phyloP scores from a whole-genome alignment of 2,329 filamentous ascomycete genomes.

The Seiridium unicorne region DNA sequence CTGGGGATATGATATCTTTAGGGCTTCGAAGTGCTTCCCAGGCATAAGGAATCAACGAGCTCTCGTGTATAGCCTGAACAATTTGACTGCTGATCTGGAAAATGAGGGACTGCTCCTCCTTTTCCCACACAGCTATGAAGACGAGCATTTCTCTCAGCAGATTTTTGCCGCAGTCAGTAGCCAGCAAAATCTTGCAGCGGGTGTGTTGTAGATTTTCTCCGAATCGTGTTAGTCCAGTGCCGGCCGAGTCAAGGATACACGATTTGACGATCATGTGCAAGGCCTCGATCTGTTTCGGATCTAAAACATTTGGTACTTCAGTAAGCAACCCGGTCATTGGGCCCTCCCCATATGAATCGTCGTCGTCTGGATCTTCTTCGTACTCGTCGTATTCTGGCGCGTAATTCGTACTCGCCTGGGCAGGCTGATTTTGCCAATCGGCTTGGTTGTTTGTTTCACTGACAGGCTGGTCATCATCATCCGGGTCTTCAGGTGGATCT shows the following conservation, averaged over 20 bases:
- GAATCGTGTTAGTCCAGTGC: constrained; percentile 63
- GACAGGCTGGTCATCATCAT: constrained; percentile 36
- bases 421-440: constrained; percentile 37
- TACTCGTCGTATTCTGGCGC: constrained; percentile 50
- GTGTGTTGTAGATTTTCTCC: constrained; percentile 88
- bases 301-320: constrained; percentile 90
- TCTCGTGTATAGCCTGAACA: constrained; percentile 87
- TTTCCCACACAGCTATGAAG: constrained; percentile 96
- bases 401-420: constrained; percentile 37
- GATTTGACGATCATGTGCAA: constrained; percentile 97
- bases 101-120: constrained; percentile 88
- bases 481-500: constrained; percentile 31
- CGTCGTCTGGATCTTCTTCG: constrained; percentile 54
- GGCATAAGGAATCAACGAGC: constrained; percentile 84
- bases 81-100: constrained; percentile 97
- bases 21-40: constrained; percentile 90
- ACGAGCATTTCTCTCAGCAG: constrained; percentile 87
- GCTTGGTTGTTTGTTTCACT: constrained; percentile 25
- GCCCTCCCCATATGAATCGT: constrained; percentile 77
- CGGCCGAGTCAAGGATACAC: constrained; percentile 81
- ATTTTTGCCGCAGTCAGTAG: constrained; percentile 87
- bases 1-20: constrained; percentile 94
- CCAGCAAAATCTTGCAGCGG: constrained; percentile 83
- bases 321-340: constrained; percentile 82
- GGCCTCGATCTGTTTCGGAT: constrained; percentile 93